Evolutionary conservation across 352 stramenopile species (phyloP), one percentile per base, ranked within the genome.

Genomic region (Pythium aquatile): DNA sequence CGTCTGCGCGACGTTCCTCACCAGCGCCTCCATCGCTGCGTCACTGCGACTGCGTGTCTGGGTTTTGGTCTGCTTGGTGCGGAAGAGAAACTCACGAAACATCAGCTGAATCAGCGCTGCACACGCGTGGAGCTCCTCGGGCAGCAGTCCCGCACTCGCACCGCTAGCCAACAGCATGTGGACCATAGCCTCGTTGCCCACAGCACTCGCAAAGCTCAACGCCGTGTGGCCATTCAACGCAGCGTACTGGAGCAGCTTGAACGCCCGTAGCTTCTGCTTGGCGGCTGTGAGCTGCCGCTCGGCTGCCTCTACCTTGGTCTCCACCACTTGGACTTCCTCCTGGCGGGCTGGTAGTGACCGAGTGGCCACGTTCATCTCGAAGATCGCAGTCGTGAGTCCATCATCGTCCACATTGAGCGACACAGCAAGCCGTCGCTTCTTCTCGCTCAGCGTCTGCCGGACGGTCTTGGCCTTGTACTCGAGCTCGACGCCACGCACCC

Each of bases 101-200:
- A 83, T 57, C 4, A 87, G 68, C 63, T 92, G 83, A 10, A 92
- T 74, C n/a, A 92, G 76, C 8, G 78, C 80, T 5, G 79, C 81
- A 42, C 83, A 88, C 24, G 88, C 56, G 2, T 70, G 48, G 9
- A 79, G 78, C 52, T 92, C 81, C 40, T 89, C 81, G 13, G 75
- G 72, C 0, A 65, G 55, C 29, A 83, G 70, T 0, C 78, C 79
- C 17, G 64, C 73, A n/a, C 58, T 65, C 5, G 79, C 85, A 9
- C 85, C 83, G 35, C 88, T 76, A 0, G 77, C 76, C 1, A 94
- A 56, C 44, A 94, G 59, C 72, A 90, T 79, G 60, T 91, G 77
- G 14, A 90, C 79, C 44, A 91, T 85, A 1, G 81, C 80, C 9
- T 94, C 83, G 55, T 94, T 94, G 0, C 85, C 85, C 8, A 92